A percentile compares a stretch with the other conserved stretches of the same genome.
phyloP scores from a whole-genome alignment of 1,284 basidiomycete species.

The Apiotrichum mycotoxinovorans region DNA sequence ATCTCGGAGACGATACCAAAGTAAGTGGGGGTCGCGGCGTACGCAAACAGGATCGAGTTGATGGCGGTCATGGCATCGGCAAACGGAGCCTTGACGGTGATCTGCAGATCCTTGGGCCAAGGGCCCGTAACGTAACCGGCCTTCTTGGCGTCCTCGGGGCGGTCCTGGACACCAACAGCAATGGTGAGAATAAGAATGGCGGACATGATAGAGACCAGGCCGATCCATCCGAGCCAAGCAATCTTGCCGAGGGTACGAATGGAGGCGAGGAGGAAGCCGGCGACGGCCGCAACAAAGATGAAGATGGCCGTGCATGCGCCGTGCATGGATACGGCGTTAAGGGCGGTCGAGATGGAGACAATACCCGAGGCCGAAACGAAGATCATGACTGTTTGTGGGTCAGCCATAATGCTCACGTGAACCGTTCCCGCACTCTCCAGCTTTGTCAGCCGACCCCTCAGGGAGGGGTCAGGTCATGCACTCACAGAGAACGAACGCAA shows the following conservation, averaged over 20 bases:
- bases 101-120: slow-evolving; percentile 31
- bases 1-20: slow-evolving; percentile 32
- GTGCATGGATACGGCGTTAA: slow-evolving; percentile 47
- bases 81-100: slow-evolving; percentile 30
- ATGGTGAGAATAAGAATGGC: slow-evolving; percentile 46
- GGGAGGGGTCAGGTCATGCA: background rate
- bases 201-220: slow-evolving; percentile 33
- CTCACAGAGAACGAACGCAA: slow-evolving; percentile 13
- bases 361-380: slow-evolving; percentile 28
- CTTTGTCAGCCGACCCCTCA: no score
- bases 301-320: slow-evolving; percentile 46
- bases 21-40: slow-evolving; percentile 28
- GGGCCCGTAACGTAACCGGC: slow-evolving; percentile 17
- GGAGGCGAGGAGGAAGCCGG: slow-evolving; percentile 31
- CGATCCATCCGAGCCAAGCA: slow-evolving; percentile 46
- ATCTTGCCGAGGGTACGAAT: slow-evolving; percentile 46
- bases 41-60: slow-evolving; percentile 42
- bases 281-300: slow-evolving; percentile 35
- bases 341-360: slow-evolving; percentile 44
- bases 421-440: background rate
- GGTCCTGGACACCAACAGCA: slow-evolving; percentile 46
- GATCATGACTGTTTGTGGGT: slow-evolving; percentile 22
- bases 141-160: slow-evolving; percentile 34
- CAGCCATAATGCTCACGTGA: background rate
- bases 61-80: slow-evolving; percentile 44